Evolutionary conservation across 495 filamentous ascomycete species (phyloP).

Genomic region (Astrocystis sublimbata): DNA sequence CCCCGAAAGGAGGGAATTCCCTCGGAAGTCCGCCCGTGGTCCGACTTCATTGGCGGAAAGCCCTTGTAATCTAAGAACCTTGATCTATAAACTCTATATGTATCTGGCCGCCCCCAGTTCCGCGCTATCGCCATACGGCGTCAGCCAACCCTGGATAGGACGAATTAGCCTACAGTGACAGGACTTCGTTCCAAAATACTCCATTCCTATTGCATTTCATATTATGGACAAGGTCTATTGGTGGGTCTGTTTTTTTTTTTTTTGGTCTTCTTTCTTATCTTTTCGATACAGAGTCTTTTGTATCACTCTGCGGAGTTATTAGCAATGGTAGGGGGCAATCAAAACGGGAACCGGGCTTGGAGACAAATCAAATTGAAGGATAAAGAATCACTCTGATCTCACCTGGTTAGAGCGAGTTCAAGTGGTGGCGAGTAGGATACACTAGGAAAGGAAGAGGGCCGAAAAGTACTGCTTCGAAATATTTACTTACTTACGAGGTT

Average conservation of each 20-base stretch:
- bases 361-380: neutral
- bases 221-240: neutral
- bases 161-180: slow-evolving; percentile 10
- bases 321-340: neutral
- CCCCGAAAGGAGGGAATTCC: slow-evolving; percentile 81
- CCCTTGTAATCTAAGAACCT: slow-evolving; percentile 62
- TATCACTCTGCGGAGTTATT: slow-evolving; percentile 4
- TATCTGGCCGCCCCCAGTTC: neutral
- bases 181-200: neutral
- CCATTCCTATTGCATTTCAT: neutral
- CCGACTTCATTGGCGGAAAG: slow-evolving; percentile 89
- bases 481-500: too few relatives aligned
- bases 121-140: too few relatives aligned
- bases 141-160: neutral
- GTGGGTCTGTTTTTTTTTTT: neutral
- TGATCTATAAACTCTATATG: neutral
- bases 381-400: neutral
- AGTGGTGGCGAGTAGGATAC: too few relatives aligned
- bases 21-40: slow-evolving; percentile 88
- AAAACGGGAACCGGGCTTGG: neutral
- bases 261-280: too few relatives aligned
- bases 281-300: slow-evolving; percentile 9
- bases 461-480: neutral
- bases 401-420: neutral
- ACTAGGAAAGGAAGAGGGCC: neutral